Base-by-base conservation (phyloP, 2,329 filamentous ascomycete genomes). In the Chaetomiaceae sp. region DNA sequence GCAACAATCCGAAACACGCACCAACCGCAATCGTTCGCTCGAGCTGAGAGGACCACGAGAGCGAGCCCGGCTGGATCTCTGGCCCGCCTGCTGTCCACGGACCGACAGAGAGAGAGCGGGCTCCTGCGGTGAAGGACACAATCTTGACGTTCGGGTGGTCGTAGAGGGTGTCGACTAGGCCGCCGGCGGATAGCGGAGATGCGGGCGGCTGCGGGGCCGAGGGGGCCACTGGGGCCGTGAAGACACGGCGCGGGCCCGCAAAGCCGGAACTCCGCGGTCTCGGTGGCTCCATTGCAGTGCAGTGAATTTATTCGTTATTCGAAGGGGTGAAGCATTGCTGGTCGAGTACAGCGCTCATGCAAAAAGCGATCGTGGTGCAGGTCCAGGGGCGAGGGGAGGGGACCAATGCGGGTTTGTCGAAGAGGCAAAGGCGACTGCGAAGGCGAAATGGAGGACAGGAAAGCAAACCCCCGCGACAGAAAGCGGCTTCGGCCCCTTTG, bases 21-120 rank as follows among this genome's bases (percentile, higher is more conserved):
- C 85, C 85, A 54, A 88, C 79, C 52, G 90, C 89, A 56, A 95
- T 83, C 0, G 88, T 92, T 61, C 85, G 80, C 67, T 95, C 89
- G 1, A 86, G 81, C n/a, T 81, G 76, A 2, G 87, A 87, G 43
- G 77, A 78, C 83, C 86, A 92, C 47, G 86, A 76, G 44, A 93
- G 71, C 0, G 83, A 82, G 55, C 85, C 83, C 20, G 81, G 73
- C 50, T 79, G 66, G 52, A 79, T 67, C 60, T 78, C 64, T 49
- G 63, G 51, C 48, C 60, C 40, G 47, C 57, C 33, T 51, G 61
- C 59, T 54, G 66, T 39, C 53, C 68, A 60, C 44, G 68, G 61
- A 58, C 66, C 61, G 58, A 70, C 53, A 39, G 66, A 53, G 27
- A 60, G 54, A 25, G 61, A 60, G 45, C 65, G 64, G 48, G 62